Evolutionary conservation across 345 rosid species (phyloP), one percentile per base, ranked within the genome.

Genomic region (Mangifera indica): DNA sequence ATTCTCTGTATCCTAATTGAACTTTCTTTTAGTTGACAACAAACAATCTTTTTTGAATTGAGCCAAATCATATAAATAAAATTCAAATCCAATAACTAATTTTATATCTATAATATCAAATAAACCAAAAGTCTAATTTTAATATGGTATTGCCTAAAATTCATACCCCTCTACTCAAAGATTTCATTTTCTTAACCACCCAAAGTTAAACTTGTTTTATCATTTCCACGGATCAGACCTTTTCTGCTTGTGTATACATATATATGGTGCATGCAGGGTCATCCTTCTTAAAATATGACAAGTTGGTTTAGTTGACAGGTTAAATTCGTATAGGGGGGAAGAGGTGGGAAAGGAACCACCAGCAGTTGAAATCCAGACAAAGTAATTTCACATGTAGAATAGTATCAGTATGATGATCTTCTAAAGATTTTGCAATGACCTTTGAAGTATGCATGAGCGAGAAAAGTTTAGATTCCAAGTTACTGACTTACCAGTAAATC

Each of bases 331-430:
- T 42, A 9, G 11, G 5, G 45, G 45, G 14, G 24, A 44, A 45
- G 44, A 42, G 3, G 56, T 10, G 32, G 52, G 42, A 1, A 44
- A 44, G 63, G 63, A 54, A 24, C 53, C 67, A n/a, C 60, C 7
- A n/a, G 44, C 45, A 57, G 26, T 14, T 45, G 62, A 72, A 67
- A 56, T 34, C n/a, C 44, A 59, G 82, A 74, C 76, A 70, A 55
- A 62, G 70, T 45, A 5, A 37, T 5, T 37, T 79, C 82, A 74
- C 82, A 79, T 79, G 82, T 2, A 13, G 12, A 74, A 71, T 49
- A 79, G 78, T 21, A n/a, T 49, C 32, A 29, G 32, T 3, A 29
- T 29, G 22, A 61, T 21, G 22, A 61, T 21, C 58, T 1, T 6
- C 3, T 37, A 48, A 62, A 54, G 66, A 63, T 58, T 7, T 58